These are phyloP conservation scores for Cordyceps pruinosa DNA, from an alignment of 2,329 filamentous ascomycete genomes.

Conservation along the genomic window DNA sequence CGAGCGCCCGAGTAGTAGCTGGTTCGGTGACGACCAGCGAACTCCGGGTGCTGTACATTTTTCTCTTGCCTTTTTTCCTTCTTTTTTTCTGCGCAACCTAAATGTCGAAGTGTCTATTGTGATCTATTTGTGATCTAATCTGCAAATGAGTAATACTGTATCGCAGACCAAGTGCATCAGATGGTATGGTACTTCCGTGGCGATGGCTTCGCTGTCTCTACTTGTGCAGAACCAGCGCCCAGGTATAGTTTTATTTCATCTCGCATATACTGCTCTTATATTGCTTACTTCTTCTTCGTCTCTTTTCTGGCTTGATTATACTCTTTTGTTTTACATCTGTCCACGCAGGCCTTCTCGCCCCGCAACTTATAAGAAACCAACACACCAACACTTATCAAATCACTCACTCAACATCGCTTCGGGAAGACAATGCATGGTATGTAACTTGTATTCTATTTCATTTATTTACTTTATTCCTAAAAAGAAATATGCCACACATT, in stretches of 20 bases:
- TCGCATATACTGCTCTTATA: too few species aligned
- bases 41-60: conserved; percentile 4
- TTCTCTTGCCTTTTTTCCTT: background rate
- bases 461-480: background rate
- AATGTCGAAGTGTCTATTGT: background rate
- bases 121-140: too few species aligned
- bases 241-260: too few species aligned
- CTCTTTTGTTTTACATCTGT: too few species aligned
- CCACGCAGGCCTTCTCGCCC: too few species aligned
- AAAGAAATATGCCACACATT: background rate
- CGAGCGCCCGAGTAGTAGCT: conserved; percentile 9
- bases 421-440: background rate
- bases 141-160: background rate
- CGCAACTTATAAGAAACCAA: background rate
- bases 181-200: too few species aligned
- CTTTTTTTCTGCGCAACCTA: background rate
- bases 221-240: too few species aligned
- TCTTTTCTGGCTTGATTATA: too few species aligned
- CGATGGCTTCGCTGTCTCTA: too few species aligned
- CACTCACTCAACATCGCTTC: background rate
- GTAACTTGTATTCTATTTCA: background rate
- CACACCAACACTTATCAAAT: background rate
- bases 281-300: background rate
- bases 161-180: too few species aligned
- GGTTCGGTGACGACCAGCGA: conserved; percentile 10